Evolutionary conservation across 352 stramenopile species (phyloP).

Genomic region (Halophytophthora batemanensis): DNA sequence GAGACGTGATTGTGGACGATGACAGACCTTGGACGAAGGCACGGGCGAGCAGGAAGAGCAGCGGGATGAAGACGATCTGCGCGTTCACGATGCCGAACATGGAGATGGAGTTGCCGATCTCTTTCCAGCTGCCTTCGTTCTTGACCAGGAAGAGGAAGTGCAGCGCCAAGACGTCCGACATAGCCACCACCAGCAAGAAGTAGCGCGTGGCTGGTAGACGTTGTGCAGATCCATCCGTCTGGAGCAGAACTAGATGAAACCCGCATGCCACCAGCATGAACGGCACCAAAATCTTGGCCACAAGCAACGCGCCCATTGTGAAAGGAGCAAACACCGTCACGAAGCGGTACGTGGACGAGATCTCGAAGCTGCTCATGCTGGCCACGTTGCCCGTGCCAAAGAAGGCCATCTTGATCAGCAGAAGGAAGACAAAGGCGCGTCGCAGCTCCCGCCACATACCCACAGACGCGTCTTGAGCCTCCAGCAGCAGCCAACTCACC

Average conservation of each 20-base stretch:
- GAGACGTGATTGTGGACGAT: not conserved
- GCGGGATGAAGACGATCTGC: conserved; percentile 76
- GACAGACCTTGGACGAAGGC: conserved; percentile 28
- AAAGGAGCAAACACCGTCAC: conserved; percentile 83
- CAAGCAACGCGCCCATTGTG: conserved; percentile 74
- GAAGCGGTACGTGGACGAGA: conserved; percentile 84
- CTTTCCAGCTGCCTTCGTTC: conserved; percentile 86
- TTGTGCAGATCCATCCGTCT: conserved; percentile 1
- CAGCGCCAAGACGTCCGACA: conserved; percentile 75
- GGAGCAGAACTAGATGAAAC: conserved; percentile 52
- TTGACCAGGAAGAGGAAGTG: conserved; percentile 83
- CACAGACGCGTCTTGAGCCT: conserved; percentile 22
- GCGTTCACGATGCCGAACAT: conserved; percentile 86
- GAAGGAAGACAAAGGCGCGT: conserved; percentile 74
- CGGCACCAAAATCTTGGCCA: conserved; percentile 79
- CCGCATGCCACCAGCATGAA: conserved; percentile 72
- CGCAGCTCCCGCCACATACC: conserved; percentile 40
- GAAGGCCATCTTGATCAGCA: conserved; percentile 82
- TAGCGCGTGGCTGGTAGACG: conserved; percentile 42
- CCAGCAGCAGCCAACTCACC: conserved; percentile 57
- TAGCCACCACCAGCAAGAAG: conserved; percentile 75
- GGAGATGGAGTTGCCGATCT: conserved; percentile 87
- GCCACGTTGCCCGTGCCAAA: conserved; percentile 85
- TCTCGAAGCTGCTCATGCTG: conserved; percentile 86
- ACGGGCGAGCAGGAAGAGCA: conserved; percentile 61